Conservation (phyloP, 2,329 filamentous ascomycete genomes). For the Penicillium griseofulvum region DNA sequence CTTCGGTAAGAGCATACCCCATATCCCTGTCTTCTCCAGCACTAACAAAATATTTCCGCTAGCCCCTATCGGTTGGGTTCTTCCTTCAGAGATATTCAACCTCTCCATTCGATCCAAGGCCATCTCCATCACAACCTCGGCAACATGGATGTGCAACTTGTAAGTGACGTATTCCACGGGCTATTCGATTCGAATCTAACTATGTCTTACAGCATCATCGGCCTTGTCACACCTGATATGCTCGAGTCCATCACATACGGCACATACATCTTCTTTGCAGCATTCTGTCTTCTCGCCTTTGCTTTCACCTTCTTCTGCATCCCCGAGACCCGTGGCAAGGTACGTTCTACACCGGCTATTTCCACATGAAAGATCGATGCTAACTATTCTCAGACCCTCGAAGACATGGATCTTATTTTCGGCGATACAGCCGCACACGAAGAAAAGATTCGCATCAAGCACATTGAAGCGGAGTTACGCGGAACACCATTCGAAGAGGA, state of each 20-base stretch:
- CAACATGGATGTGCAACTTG: conserved; percentile 43
- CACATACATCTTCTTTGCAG: conserved; percentile 43
- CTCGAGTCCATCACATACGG: conserved; percentile 38
- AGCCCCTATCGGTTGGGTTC: conserved; percentile 41
- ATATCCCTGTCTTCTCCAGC: background rate
- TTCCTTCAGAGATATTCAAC: conserved; percentile 43
- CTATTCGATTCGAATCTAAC: background rate
- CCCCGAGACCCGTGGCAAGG: conserved; percentile 38
- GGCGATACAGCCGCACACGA: conserved; percentile 40
- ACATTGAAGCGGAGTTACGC: conserved; percentile 39
- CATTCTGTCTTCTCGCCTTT: conserved; percentile 37
- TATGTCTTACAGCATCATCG: conserved; percentile 30
- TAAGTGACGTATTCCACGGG: conserved; percentile 15
- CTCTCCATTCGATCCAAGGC: conserved; percentile 39
- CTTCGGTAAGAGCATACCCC: conserved; percentile 27
- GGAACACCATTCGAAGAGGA: conserved; percentile 23
- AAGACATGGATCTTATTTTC: conserved; percentile 55
- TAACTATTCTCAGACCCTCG: conserved; percentile 43
- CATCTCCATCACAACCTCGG: conserved; percentile 39
- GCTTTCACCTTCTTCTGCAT: conserved; percentile 37
- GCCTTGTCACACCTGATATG: conserved; percentile 39
- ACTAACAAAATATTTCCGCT: background rate
- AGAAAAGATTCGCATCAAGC: conserved; percentile 39
- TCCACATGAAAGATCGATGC: background rate
- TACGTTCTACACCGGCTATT: no score